Percentiles rank a stretch among this genome's conserved stretches.
These are phyloP conservation scores for Termitomyces sp. DNA, from an alignment of 768 basidiomycete genomes.

Conservation along the genomic window DNA sequence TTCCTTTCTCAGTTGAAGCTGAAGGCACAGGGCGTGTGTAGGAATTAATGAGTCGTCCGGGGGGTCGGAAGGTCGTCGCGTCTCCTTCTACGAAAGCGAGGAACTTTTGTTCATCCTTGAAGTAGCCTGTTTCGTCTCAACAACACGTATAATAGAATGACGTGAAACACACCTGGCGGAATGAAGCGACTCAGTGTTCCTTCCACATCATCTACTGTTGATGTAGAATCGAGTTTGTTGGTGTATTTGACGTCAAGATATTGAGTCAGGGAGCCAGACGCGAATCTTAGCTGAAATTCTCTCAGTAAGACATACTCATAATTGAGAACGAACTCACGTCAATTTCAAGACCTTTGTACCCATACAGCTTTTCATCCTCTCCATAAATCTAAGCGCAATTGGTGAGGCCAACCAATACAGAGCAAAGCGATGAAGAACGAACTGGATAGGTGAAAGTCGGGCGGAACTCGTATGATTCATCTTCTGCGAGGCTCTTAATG, in stretches of 20 bases:
- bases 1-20: conserved; percentile 48
- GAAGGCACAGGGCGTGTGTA: conserved; percentile 60
- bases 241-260: conserved; percentile 70
- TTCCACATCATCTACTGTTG: conserved; percentile 85
- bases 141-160: neutral
- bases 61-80: conserved; percentile 71
- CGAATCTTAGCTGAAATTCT: conserved; percentile 63
- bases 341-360: conserved; percentile 80
- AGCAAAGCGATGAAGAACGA: conserved; percentile 20
- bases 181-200: conserved; percentile 74
- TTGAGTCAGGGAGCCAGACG: conserved; percentile 82
- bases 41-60: conserved; percentile 70
- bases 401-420: neutral
- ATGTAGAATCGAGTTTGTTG: conserved; percentile 58
- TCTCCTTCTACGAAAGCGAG: conserved; percentile 70
- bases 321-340: conserved; percentile 51
- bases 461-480: conserved; percentile 70
- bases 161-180: conserved; percentile 53
- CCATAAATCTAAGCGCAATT: conserved; percentile 73
- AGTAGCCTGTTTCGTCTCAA: conserved; percentile 51
- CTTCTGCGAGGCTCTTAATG: conserved; percentile 48
- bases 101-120: conserved; percentile 66
- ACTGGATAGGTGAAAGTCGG: conserved; percentile 95
- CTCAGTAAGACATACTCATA: neutral
- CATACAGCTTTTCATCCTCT: conserved; percentile 95